Evolutionary conservation across 371 early-diverging fungal genomes (phyloP).

Genomic region (Mucor circinelloides): DNA sequence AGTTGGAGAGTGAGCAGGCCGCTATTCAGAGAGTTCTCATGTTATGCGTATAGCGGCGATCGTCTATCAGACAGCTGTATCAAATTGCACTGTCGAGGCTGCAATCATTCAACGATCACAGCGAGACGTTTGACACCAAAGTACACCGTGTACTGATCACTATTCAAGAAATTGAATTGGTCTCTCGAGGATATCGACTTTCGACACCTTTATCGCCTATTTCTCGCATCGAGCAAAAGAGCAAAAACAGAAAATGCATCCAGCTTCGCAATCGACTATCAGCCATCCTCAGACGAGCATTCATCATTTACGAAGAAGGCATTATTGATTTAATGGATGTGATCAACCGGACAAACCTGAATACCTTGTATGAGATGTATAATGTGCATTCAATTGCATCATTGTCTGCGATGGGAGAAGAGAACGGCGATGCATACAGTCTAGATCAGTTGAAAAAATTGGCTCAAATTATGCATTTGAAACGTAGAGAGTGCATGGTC

Average conservation of each 20-base stretch:
- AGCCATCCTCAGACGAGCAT: slow-evolving; percentile 38
- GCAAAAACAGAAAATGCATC: slow-evolving; percentile 55
- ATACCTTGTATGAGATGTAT: slow-evolving; percentile 49
- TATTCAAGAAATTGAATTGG: slow-evolving; percentile 74
- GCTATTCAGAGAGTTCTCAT: background rate
- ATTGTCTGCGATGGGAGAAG: slow-evolving; percentile 34
- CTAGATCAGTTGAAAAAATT: slow-evolving; percentile 45
- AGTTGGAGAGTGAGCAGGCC: background rate
- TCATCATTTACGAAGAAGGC: slow-evolving; percentile 44
- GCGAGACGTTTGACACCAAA: slow-evolving; percentile 58
- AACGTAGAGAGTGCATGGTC: slow-evolving; percentile 53
- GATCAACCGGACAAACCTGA: slow-evolving; percentile 34
- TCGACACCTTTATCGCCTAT: slow-evolving; percentile 67
- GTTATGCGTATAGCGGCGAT: slow-evolving; percentile 41
- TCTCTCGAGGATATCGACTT: slow-evolving; percentile 71
- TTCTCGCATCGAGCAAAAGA: slow-evolving; percentile 67
- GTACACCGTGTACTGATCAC: slow-evolving; percentile 64
- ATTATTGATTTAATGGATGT: slow-evolving; percentile 45
- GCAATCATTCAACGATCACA: slow-evolving; percentile 53
- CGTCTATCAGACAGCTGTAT: slow-evolving; percentile 54
- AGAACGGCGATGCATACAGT: slow-evolving; percentile 16
- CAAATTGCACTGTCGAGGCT: slow-evolving; percentile 50
- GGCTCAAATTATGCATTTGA: slow-evolving; percentile 47
- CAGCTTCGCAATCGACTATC: slow-evolving; percentile 36
- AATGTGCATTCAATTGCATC: slow-evolving; percentile 46